Base-by-base conservation (phyloP, 2,329 filamentous ascomycete species). In the Byssothecium circinans region DNA sequence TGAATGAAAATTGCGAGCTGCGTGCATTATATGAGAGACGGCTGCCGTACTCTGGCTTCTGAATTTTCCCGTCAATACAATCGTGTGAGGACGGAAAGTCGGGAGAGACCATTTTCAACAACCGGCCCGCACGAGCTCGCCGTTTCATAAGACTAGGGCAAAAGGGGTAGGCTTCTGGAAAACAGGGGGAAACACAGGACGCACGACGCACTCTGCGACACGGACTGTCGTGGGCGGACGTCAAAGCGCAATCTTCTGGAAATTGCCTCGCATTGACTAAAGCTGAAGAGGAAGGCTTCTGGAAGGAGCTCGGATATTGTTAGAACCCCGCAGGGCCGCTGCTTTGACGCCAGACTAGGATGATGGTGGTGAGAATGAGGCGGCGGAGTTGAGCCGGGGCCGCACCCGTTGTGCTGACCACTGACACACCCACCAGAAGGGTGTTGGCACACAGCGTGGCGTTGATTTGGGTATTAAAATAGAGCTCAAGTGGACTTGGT, bases 221-320 rank as follows among this genome's bases (percentile, higher is more conserved):
- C 45, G 45, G 39, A 39, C 51, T 49, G 56, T 55, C 46, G 54
- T 47, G 49, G 53, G 50, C 47, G 49, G 53, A 47, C 41, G 44
- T 38, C 36, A 39, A 47, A 22, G 52, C n/a, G 51, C 41, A 58
- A 52, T 52, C 57, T 70, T 68, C 62, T 65, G 64, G 64, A 68
- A 67, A 70, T 68, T 69, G 57, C 54, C 47, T 50, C 43, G 42
- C 47, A 41, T 33, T 10, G 30, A 45, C 60, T 61, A 63, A 46
- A 23, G 32, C 57, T n/a, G 37, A 59, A 49, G 43, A 43, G 52
- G 60, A 50, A 63, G 50, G 38, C 57, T 63, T 65, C 60, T 52
- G 43, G 60, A 68, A 61, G 60, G 54, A 60, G 64, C 65, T 65
- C 57, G 63, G 62, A 52, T 56, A 47, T 37, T 47, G 41, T 45